Conservation (phyloP, 1,139 yeast species). For the Wickerhamomyces sp. region DNA sequence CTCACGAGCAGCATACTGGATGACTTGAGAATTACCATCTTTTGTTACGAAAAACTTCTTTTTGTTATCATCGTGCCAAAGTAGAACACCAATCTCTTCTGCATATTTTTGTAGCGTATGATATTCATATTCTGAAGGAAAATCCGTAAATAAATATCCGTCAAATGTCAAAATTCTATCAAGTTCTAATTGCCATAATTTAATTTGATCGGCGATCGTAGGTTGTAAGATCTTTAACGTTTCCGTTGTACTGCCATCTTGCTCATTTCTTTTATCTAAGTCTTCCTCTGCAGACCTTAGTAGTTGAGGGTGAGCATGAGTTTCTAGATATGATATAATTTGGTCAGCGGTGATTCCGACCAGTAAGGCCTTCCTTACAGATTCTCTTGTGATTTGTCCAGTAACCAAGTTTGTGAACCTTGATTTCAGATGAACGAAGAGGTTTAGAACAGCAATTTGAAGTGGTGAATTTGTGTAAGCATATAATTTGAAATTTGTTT, state of each 20-base stretch:
- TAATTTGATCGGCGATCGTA: conserved; percentile 92
- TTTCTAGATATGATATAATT: conserved; percentile 78
- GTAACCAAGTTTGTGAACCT: conserved; percentile 90
- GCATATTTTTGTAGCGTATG: conserved; percentile 73
- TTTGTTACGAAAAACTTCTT: conserved; percentile 70
- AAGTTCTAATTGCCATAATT: conserved; percentile 92
- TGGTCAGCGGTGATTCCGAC: conserved; percentile 97
- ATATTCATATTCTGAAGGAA: conserved; percentile 71
- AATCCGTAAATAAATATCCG: conserved; percentile 84
- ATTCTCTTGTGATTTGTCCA: conserved; percentile 90
- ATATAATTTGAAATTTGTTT: conserved; percentile 88
- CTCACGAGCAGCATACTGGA: conserved; percentile 77
- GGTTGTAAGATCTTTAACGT: conserved; percentile 78
- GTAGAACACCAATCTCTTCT: conserved; percentile 80
- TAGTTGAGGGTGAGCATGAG: conserved; percentile 96
- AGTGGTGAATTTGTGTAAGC: conserved; percentile 94
- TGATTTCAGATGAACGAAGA: conserved; percentile 79
- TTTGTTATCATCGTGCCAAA: conserved; percentile 75
- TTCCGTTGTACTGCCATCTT: conserved; percentile 52
- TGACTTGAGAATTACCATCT: conserved; percentile 85
- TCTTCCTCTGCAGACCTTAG: conserved; percentile 62
- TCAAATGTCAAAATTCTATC: conserved; percentile 87
- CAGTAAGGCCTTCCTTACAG: conserved; percentile 73
- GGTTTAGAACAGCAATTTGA: conserved; percentile 85
- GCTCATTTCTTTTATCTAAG: conserved; percentile 57